phyloP scores from a whole-genome alignment of 352 stramenopile species.

The Globisporangium megalacanthum region DNA sequence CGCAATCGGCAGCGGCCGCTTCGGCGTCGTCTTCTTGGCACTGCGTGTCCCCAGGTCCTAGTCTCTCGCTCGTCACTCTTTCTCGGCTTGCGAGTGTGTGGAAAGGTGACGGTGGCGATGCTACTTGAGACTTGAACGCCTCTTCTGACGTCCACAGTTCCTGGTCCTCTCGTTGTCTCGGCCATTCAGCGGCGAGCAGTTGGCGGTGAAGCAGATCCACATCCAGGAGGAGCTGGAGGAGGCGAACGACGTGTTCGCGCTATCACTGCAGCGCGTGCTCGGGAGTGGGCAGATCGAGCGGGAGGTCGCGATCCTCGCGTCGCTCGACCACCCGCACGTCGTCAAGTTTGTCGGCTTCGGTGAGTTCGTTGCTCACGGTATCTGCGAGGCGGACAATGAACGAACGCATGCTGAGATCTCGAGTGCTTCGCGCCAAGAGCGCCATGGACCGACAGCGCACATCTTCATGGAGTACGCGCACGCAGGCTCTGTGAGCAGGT shows the following conservation, averaged over 20 bases:
- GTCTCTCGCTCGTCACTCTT: not conserved
- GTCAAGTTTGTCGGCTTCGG: conserved; percentile 54
- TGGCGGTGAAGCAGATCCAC: conserved; percentile 87
- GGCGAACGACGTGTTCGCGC: conserved; percentile 60
- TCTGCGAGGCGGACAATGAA: not conserved
- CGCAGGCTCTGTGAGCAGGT: conserved; percentile 70
- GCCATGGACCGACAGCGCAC: conserved; percentile 42
- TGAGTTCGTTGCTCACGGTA: conserved; percentile 12
- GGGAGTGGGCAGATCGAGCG: conserved; percentile 51
- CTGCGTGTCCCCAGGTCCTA: conserved; percentile 55
- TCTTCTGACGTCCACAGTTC: not conserved
- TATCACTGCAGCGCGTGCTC: conserved; percentile 50
- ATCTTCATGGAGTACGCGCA: conserved; percentile 89
- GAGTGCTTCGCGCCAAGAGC: conserved; percentile 23
- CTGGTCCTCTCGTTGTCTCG: not conserved
- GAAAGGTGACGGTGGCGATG: not conserved
- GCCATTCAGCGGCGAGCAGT: conserved; percentile 55
- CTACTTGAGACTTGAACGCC: conserved; percentile 5
- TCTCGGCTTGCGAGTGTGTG: not conserved
- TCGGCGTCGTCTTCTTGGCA: conserved; percentile 64
- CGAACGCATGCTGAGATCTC: not conserved
- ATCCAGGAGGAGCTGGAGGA: conserved; percentile 68
- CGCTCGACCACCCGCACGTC: conserved; percentile 55
- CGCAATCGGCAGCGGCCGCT: conserved; percentile 59
- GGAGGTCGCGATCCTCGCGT: conserved; percentile 40